Evolutionary conservation across 352 stramenopile genomes (phyloP), one percentile per base, ranked within the genome.

Genomic region (Globisporangium cederbergense): DNA sequence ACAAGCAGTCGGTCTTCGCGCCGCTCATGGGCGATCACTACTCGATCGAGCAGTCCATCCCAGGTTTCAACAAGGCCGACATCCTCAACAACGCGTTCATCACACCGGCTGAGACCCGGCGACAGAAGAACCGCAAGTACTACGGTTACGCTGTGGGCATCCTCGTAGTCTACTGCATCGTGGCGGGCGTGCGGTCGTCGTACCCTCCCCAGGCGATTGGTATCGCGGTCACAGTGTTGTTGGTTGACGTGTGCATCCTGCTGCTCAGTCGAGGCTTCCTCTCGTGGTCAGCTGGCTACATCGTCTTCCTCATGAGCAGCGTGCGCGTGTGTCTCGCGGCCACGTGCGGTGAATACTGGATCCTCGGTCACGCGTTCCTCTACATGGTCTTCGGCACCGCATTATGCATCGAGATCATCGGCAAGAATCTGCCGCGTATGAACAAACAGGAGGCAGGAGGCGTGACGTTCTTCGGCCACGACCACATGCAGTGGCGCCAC

Each of bases 391-490:
- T 95, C 13, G 86, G 88, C 5, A 89, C 73, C 0, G 86, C 88
- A 7, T 72, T 96, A 1, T 93, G 81, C 66, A 76, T 79, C 40
- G 86, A 96, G 67, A 92, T 94, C 58, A 90, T 94, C 38, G 84
- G 85, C 25, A 79, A 86, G 46, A 89, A 93, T 50, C 65, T 96
- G 18, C 86, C 86, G 4, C 74, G 79, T 0, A 93, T 95, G 86
- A 91, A 83, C 71, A 82, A 87, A 53, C 83, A 90, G 46, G 88
- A 93, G 53, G 86, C 86, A 3, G 86, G 88, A 0, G 86, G 80
- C 3, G 82, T 96, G 42, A 90, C 86, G 1, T 95, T 95, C 57
- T 94, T 96, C 38, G 88, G 86, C 10, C 82, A 91, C 53, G 86
- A 96, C 25, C 75, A 85, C 42, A 72, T 77, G 43, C 72, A 77